Evolutionary conservation across 148 eudicot genomes (phyloP).

Genomic region (Vaccinium darrowii): DNA sequence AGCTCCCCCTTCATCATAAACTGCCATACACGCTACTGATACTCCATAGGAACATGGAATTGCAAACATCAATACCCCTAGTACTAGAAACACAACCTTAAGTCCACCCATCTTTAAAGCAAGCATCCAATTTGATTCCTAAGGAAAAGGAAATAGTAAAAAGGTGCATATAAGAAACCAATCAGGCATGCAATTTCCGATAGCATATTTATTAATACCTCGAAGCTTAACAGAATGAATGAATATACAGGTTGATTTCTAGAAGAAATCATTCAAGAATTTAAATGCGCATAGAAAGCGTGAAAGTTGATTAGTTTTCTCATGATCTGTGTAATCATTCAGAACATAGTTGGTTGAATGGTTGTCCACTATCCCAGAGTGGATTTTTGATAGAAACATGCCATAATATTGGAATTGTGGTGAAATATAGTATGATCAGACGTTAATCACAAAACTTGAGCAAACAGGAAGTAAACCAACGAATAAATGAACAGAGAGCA

Average conservation of each 20-base stretch:
- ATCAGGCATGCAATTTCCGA: neutral
- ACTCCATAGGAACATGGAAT: neutral
- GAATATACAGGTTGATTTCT: neutral
- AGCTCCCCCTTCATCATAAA: neutral
- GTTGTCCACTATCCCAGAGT: neutral
- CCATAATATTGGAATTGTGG: neutral
- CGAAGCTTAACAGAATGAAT: neutral
- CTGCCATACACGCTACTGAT: neutral
- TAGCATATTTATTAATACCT: too few species aligned
- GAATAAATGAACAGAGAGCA: too few species aligned
- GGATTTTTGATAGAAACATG: neutral
- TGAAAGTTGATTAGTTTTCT: neutral
- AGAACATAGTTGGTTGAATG: neutral
- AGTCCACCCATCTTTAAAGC: neutral
- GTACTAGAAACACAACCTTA: neutral
- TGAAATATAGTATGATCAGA: too few species aligned
- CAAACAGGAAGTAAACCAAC: too few species aligned
- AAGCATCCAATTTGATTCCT: neutral
- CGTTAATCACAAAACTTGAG: too few species aligned
- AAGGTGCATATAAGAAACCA: neutral
- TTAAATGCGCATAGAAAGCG: neutral
- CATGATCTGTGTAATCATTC: neutral
- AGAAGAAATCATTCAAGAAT: neutral
- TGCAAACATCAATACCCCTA: neutral
- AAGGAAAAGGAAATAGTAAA: too few species aligned